These are phyloP conservation scores for Termitomyces titanicus DNA, from an alignment of 768 basidiomycete species.

Conservation along the genomic window DNA sequence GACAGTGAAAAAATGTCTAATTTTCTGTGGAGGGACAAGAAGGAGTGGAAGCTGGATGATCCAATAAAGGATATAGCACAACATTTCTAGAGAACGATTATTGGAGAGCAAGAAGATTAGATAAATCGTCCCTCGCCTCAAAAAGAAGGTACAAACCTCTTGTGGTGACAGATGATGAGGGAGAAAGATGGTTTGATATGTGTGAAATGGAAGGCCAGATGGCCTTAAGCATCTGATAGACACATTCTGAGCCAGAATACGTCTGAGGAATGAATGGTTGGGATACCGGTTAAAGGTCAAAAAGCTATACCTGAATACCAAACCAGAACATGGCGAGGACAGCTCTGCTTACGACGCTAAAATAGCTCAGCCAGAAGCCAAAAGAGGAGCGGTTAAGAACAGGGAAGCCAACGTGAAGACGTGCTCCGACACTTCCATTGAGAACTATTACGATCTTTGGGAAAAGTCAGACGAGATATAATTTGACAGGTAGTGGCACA, in stretches of 20 bases:
- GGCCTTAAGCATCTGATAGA: slow-evolving; percentile 81
- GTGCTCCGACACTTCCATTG: slow-evolving; percentile 76
- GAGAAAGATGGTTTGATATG: slow-evolving; percentile 62
- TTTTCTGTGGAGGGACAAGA: slow-evolving; percentile 72
- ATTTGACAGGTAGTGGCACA: neutral
- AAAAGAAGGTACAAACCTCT: slow-evolving; percentile 33
- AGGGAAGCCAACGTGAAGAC: slow-evolving; percentile 72
- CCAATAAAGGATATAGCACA: slow-evolving; percentile 80
- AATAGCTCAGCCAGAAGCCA: slow-evolving; percentile 89
- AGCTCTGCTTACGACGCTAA: slow-evolving; percentile 73
- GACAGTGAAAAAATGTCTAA: slow-evolving; percentile 70
- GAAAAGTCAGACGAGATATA: neutral
- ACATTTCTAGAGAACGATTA: slow-evolving; percentile 42
- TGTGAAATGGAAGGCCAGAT: slow-evolving; percentile 73
- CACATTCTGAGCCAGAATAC: slow-evolving; percentile 64
- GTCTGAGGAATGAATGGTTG: slow-evolving; percentile 29
- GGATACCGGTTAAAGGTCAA: neutral
- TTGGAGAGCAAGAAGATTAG: neutral
- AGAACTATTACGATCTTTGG: slow-evolving; percentile 53
- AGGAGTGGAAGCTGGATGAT: slow-evolving; percentile 72
- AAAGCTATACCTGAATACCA: slow-evolving; percentile 53
- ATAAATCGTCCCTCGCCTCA: too few relatives aligned
- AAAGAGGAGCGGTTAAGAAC: slow-evolving; percentile 83
- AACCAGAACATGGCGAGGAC: slow-evolving; percentile 84
- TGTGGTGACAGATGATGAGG: slow-evolving; percentile 58